Evolutionary conservation across 768 basidiomycete species (phyloP), one percentile per base, ranked within the genome.

Genomic region (Xerocomellus chrysenteron): DNA sequence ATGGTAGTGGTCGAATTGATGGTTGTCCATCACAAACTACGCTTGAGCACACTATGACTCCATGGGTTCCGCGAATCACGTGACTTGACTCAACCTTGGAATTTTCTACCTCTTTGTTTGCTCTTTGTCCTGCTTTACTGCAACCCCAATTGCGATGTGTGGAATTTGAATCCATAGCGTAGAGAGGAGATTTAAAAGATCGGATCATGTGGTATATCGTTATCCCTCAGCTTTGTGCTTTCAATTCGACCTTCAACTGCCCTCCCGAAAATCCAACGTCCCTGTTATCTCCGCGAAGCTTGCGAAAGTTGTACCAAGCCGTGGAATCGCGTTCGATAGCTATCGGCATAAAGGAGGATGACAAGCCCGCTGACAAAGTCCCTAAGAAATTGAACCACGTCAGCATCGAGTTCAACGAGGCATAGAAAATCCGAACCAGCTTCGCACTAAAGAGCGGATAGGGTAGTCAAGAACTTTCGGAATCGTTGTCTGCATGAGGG

Each of bases 381-480:
- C 81, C 81, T 82, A 55, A 26, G 54, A 52, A n/a, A 43, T 13
- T 30, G 7, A 47, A 10, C 21, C 26, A 41, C 26, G 50, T 65
- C 43, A 56, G 35, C 30, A 35, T 39, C 14, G 9, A 17, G 46
- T 21, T 32, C 26, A 50, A 14, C 28, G 24, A 50, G 5, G 12
- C 41, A 57, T 32, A 21, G 4, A 26, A 45, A 35, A 26, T 47
- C 74, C 87, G 35, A 64, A 92, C 92, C 91, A 92, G 75, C 89
- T 90, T 65, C 80, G 76, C 37, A 74, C 75, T 47, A 91, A 66
- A 40, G 90, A 92, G 21, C 83, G 83, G 50, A 94, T 74, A 26
- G 93, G 94, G 70, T 94, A 95, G 66, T 94, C 92, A 32, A 99
- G 75, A 1, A 87, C 86, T 44, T 80, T 80, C 0, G 97, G 97